A percentile compares a stretch with the other conserved stretches of the same genome.
Evolutionary conservation across 768 basidiomycete genomes (phyloP).

Genomic region (Rhodosporidiobolus odoratus): DNA sequence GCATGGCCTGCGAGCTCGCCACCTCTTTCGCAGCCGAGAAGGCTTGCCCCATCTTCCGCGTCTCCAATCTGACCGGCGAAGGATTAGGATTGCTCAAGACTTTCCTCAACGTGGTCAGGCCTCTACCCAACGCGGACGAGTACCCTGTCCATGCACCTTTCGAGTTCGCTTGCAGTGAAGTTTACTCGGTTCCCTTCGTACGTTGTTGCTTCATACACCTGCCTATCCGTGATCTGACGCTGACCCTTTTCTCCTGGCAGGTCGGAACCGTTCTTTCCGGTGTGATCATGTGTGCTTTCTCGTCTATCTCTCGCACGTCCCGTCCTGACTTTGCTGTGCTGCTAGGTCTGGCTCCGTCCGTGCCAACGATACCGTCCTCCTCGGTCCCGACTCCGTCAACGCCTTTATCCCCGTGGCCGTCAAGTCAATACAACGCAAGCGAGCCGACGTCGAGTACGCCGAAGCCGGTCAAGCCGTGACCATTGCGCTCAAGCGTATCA

Average conservation of each 20-base stretch:
- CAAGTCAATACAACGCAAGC: slow-evolving; percentile 91
- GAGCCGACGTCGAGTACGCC: slow-evolving; percentile 72
- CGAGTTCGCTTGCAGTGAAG: slow-evolving; percentile 48
- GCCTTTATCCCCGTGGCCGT: slow-evolving; percentile 72
- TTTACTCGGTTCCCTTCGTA: slow-evolving; percentile 49
- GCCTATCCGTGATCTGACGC: not conserved
- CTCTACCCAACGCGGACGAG: slow-evolving; percentile 1
- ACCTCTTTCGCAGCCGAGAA: slow-evolving; percentile 61
- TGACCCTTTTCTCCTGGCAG: not conserved
- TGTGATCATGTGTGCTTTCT: not conserved
- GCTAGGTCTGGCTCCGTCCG: slow-evolving; percentile 40
- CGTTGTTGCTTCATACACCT: not conserved
- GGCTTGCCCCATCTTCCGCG: slow-evolving; percentile 47
- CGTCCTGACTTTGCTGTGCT: slow-evolving; percentile 6
- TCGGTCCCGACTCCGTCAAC: slow-evolving; percentile 91
- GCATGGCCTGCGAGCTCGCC: slow-evolving; percentile 73
- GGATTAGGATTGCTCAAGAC: slow-evolving; percentile 67
- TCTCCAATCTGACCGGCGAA: slow-evolving; percentile 93
- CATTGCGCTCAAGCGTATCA: slow-evolving; percentile 82
- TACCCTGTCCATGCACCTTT: slow-evolving; percentile 40
- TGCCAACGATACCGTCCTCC: slow-evolving; percentile 70
- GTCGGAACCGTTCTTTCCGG: slow-evolving; percentile 33
- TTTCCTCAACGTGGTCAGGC: slow-evolving; percentile 80
- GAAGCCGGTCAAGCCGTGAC: slow-evolving; percentile 96
- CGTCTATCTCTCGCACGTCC: not conserved